Percentiles rank a stretch among this genome's conserved stretches.
Conservation (phyloP, 2,329 filamentous ascomycete species). For the Blastomyces gilchristii region DNA sequence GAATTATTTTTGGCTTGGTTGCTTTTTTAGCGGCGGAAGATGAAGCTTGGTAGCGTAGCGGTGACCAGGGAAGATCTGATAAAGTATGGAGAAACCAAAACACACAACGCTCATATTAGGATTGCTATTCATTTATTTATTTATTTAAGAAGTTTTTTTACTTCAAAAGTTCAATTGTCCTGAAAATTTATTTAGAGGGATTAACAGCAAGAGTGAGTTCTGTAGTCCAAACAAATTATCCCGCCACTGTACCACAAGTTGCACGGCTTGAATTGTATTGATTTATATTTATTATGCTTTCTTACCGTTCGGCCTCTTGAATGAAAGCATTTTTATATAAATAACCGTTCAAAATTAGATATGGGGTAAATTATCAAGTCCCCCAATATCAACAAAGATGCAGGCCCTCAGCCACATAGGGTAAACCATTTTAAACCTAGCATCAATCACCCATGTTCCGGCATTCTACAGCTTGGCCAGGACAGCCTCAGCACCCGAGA, state of each 20-base stretch:
- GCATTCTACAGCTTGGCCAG: constrained; percentile 29
- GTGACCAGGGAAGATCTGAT: background rate
- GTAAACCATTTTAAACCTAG: constrained; percentile 3
- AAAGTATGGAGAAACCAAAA: background rate
- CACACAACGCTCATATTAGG: background rate
- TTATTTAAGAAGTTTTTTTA: background rate
- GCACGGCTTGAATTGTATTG: background rate
- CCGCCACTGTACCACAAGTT: too few relatives aligned
- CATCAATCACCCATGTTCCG: background rate
- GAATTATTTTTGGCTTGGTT: background rate
- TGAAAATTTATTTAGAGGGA: background rate
- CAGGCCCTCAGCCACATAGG: background rate
- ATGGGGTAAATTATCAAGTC: background rate
- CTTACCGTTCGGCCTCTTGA: background rate
- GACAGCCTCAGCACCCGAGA: constrained; percentile 32
- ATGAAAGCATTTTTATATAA: background rate
- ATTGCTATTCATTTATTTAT: background rate
- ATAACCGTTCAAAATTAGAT: background rate
- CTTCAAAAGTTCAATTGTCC: background rate
- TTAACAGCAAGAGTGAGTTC: too few relatives aligned
- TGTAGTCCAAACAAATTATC: background rate
- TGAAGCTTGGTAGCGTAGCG: background rate
- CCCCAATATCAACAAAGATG: background rate
- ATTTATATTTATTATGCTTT: background rate
- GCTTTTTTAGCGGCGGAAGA: background rate